These are phyloP conservation scores for Viridothelium virens DNA, from an alignment of 495 filamentous ascomycete species.

Conservation along the genomic window DNA sequence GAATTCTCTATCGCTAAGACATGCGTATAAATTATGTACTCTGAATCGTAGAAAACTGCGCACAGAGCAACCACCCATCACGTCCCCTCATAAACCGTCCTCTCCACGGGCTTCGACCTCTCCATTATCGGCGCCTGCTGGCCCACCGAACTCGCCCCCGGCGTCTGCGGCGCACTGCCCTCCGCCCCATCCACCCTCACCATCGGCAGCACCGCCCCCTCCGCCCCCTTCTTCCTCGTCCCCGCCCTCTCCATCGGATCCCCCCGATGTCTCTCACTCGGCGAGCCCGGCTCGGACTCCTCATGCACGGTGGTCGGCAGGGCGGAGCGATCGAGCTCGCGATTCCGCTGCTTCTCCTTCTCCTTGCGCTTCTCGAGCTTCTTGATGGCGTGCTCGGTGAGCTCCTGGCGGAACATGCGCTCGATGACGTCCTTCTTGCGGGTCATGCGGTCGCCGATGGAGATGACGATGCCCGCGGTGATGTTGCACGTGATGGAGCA, in stretches of 20 bases:
- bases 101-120: background rate
- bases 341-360: background rate
- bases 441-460: slow-evolving; percentile 60
- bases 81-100: background rate
- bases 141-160: background rate
- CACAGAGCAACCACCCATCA: background rate
- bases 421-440: slow-evolving; percentile 79
- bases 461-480: slow-evolving; percentile 61
- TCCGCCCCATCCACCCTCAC: background rate
- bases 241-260: background rate
- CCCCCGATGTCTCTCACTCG: background rate
- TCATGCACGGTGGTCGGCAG: background rate
- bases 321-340: background rate
- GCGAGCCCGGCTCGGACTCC: background rate
- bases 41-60: background rate
- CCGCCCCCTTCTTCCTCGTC: background rate
- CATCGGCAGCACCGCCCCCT: background rate
- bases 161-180: background rate
- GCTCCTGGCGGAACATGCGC: slow-evolving; percentile 60
- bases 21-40: slow-evolving; percentile 5
- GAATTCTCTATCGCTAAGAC: no score
- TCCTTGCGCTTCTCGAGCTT: slow-evolving; percentile 47
- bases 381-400: slow-evolving; percentile 65
- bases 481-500: slow-evolving; percentile 68
- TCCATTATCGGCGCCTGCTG: slow-evolving; percentile 5